Conservation (phyloP, 164 flowering plant genomes). For the grape (Vitis vinifera) region DNA sequence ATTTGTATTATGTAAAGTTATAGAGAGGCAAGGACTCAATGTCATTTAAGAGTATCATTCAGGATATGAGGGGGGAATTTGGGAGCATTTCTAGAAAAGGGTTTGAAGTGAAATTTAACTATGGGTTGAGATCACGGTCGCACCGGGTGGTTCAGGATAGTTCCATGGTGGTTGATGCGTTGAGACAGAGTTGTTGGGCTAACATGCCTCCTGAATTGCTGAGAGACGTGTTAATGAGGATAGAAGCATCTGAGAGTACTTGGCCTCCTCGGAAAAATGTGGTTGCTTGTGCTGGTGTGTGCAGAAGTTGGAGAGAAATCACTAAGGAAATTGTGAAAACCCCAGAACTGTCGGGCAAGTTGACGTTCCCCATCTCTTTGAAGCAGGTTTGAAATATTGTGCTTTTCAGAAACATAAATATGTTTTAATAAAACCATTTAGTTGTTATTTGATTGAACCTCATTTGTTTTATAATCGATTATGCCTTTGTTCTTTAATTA, state of each 20-base stretch:
- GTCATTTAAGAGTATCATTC: conserved; percentile 61
- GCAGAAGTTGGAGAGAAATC: conserved; percentile 73
- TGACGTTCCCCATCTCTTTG: conserved; percentile 68
- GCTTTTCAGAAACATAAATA: background rate
- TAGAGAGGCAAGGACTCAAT: conserved; percentile 14
- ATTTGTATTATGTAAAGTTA: background rate
- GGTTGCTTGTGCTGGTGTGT: conserved; percentile 76
- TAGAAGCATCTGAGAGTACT: conserved; percentile 52
- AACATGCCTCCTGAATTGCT: conserved; percentile 71
- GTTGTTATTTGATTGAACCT: background rate
- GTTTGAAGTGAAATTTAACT: conserved; percentile 60
- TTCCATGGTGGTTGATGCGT: conserved; percentile 39
- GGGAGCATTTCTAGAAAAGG: conserved; percentile 75
- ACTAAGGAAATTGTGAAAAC: conserved; percentile 57
- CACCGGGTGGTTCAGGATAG: conserved; percentile 64
- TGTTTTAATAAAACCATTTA: background rate
- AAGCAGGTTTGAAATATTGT: conserved; percentile 50
- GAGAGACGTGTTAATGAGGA: conserved; percentile 60
- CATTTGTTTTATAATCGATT: background rate
- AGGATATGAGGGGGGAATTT: conserved; percentile 71
- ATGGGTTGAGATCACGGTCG: conserved; percentile 70
- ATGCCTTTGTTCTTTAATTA: background rate
- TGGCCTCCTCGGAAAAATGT: conserved; percentile 69
- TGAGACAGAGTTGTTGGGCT: conserved; percentile 74
- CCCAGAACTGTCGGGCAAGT: conserved; percentile 47